These are phyloP conservation scores for Collybia sordida DNA, from an alignment of 768 basidiomycete genomes.

Conservation along the genomic window DNA sequence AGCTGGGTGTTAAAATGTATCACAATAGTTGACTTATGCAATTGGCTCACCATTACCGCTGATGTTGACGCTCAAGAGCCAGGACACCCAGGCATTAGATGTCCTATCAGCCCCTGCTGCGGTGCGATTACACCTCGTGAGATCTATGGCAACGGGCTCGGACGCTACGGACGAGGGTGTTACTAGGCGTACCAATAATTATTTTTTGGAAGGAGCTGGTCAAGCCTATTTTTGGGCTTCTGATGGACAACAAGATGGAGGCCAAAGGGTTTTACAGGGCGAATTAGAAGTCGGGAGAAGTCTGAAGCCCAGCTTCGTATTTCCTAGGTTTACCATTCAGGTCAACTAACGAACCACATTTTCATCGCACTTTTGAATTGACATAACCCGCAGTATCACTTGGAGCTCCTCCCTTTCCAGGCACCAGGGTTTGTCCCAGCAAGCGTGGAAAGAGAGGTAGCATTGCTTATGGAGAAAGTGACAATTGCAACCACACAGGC, in stretches of 20 bases:
- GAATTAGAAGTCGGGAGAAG: conserved; percentile 48
- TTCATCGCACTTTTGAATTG: not conserved
- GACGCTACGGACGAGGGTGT: conserved; percentile 41
- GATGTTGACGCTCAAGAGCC: conserved; percentile 40
- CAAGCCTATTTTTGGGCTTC: conserved; percentile 52
- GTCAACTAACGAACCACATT: conserved; percentile 28
- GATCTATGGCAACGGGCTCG: conserved; percentile 48
- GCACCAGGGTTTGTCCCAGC: conserved; percentile 40
- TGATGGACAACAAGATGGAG: conserved; percentile 25
- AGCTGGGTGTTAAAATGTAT: not conserved
- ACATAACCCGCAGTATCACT: conserved; percentile 35
- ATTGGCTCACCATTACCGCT: conserved; percentile 54
- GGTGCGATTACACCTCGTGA: conserved; percentile 40
- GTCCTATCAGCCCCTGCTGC: conserved; percentile 41
- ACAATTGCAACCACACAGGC: conserved; percentile 37
- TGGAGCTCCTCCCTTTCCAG: conserved; percentile 42
- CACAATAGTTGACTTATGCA: conserved; percentile 44
- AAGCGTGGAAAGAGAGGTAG: conserved; percentile 17
- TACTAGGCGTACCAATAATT: conserved; percentile 42
- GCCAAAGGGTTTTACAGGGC: conserved; percentile 42
- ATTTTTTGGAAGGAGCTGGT: conserved; percentile 39
- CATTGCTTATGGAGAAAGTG: conserved; percentile 38
- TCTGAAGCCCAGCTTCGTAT: conserved; percentile 40
- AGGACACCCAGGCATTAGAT: conserved; percentile 50
- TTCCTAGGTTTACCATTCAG: conserved; percentile 43